Evolutionary conservation across 2,329 filamentous ascomycete species (phyloP), one percentile per base, ranked within the genome.

Genomic region (Xylariaceae sp.): DNA sequence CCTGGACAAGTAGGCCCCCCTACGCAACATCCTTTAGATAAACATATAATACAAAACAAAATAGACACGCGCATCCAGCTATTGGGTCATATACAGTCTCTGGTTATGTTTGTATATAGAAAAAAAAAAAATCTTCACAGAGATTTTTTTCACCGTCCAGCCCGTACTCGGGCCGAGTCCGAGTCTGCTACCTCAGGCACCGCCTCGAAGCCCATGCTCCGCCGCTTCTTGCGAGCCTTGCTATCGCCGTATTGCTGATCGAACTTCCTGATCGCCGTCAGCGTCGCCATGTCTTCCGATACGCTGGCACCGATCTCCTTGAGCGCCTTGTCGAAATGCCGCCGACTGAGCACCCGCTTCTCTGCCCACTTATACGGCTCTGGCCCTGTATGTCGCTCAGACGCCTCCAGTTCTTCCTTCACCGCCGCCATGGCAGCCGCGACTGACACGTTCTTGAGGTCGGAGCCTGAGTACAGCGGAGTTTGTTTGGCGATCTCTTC

Each of bases 231-330:
- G 68, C 81, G 83, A 67, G 82, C 80, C 45, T 59, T 60, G 44
- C 86, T 81, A 68, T 96, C 91, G 30, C 94, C 92, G 69, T 91
- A 99, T 70, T 92, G 88, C 73, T 96, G 89, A 68, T 99, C 94
- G 67, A 97, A 99, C 72, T 95, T 95, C 64, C 89, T 82, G 65
- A 99, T 96, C 9, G 89, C 88, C 61, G 84, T 83, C 59, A 99
- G 75, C 34, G 84, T 89, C 47, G 83, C 79, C 92, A 96, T 97
- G 66, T 99, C 91, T 71, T 96, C 92, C 64, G 84, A 91, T 62
- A 96, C 91, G 65, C 89, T 95, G 0, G 94, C 91, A 53, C 87
- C 89, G 62, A 99, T 96, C 71, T 97, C 91, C 64, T 84, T 81
- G 65, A 96, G 77, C 2, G 90, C 94, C 62, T 84, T 87, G 12